Evolutionary conservation across 2,329 filamentous ascomycete species (phyloP).

Genomic region (Colletotrichum lupini): DNA sequence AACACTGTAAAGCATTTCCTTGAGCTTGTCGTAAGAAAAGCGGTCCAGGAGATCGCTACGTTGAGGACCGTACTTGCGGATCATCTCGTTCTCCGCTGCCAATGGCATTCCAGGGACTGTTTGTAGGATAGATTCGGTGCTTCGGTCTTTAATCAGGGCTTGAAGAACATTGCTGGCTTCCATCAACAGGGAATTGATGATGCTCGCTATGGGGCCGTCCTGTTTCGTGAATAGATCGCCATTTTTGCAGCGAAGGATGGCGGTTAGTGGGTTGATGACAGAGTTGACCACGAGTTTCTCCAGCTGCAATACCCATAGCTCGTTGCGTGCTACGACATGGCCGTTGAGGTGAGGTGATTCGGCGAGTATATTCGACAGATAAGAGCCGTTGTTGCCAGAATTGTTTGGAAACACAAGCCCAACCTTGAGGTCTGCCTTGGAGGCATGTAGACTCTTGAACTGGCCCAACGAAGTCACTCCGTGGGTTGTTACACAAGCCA

Average conservation of each 20-base stretch:
- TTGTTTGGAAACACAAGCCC: conserved; percentile 56
- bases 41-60: conserved; percentile 45
- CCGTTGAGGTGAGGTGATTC: conserved; percentile 56
- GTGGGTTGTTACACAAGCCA: conserved; percentile 73
- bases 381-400: conserved; percentile 38
- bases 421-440: conserved; percentile 59
- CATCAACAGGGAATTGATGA: conserved; percentile 76
- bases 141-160: conserved; percentile 69
- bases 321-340: conserved; percentile 49
- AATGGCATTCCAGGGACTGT: background rate
- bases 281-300: conserved; percentile 88
- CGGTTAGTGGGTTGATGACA: conserved; percentile 87
- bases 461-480: conserved; percentile 62
- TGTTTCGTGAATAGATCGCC: conserved; percentile 77
- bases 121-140: conserved; percentile 51
- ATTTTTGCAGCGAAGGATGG: conserved; percentile 80
- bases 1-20: conserved; percentile 57
- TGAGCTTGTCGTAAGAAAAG: conserved; percentile 56
- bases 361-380: conserved; percentile 55
- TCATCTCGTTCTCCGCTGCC: no score
- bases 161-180: conserved; percentile 82
- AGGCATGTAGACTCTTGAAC: conserved; percentile 64
- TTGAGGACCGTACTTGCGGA: conserved; percentile 6
- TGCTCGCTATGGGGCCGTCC: conserved; percentile 58
- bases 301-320: conserved; percentile 74